phyloP scores from a whole-genome alignment of 441 rosid genomes.

The Populus trichocarpa region DNA sequence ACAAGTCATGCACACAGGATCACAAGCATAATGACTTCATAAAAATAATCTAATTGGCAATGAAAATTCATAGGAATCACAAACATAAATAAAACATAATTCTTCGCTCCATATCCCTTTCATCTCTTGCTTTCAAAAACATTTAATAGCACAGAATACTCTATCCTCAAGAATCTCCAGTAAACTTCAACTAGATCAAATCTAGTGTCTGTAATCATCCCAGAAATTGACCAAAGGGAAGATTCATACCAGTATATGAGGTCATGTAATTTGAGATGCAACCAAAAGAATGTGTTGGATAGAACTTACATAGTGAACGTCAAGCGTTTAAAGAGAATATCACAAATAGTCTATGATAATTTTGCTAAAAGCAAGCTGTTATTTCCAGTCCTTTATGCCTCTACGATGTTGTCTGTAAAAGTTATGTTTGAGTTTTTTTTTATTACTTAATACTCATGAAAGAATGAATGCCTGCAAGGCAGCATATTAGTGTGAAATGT shows the following conservation, averaged over 20 bases:
- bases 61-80: not conserved
- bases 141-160: not conserved
- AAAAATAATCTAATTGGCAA: slow-evolving; percentile 4
- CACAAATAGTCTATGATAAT: not conserved
- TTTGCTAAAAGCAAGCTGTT: not conserved
- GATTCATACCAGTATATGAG: not conserved
- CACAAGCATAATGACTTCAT: not conserved
- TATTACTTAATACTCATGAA: not conserved
- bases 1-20: slow-evolving; percentile 10
- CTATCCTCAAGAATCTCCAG: not conserved
- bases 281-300: not conserved
- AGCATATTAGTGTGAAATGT: not conserved
- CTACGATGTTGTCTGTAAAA: not conserved
- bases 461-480: not conserved
- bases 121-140: not conserved
- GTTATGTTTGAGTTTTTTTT: not conserved
- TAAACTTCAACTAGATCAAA: not conserved
- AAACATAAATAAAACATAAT: not conserved
- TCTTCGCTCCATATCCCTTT: not conserved
- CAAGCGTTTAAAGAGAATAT: not conserved
- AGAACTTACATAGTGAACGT: not conserved
- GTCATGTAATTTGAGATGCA: not conserved
- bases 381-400: not conserved
- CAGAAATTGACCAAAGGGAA: not conserved
- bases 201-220: not conserved